Evolutionary conservation across 495 filamentous ascomycete species (phyloP).

Genomic region (Trichocladium uniseriatum): DNA sequence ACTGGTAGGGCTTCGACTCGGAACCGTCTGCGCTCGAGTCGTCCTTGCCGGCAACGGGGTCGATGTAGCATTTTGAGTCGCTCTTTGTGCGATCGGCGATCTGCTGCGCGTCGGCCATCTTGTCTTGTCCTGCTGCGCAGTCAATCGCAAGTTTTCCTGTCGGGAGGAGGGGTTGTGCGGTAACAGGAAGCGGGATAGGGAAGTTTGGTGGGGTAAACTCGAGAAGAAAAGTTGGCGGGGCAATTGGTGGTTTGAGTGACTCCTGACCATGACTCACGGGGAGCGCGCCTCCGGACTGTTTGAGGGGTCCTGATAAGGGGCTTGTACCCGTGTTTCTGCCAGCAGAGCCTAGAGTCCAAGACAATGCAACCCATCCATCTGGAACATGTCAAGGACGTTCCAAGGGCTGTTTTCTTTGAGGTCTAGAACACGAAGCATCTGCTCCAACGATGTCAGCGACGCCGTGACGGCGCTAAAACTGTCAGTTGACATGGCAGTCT

Average conservation of each 20-base stretch:
- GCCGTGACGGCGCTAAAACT: no score
- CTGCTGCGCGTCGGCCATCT: constrained; percentile 31
- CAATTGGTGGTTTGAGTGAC: constrained; percentile 8
- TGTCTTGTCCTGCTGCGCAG: constrained; percentile 8
- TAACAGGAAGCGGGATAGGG: background rate
- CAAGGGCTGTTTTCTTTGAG: no score
- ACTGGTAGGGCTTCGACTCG: constrained; percentile 68
- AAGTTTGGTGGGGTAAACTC: constrained; percentile 13
- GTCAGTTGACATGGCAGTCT: no score
- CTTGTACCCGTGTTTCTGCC: background rate
- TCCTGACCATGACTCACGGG: constrained; percentile 11
- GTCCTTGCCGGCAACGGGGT: constrained; percentile 70
- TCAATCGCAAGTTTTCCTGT: constrained; percentile 11
- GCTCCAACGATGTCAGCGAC: no score
- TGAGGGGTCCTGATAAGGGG: constrained; percentile 1
- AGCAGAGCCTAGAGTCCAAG: no score
- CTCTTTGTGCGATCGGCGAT: constrained; percentile 36
- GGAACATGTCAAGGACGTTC: background rate
- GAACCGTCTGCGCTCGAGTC: constrained; percentile 54
- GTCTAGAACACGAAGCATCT: no score
- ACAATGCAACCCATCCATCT: background rate
- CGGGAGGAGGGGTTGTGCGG: constrained; percentile 8
- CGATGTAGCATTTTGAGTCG: constrained; percentile 59
- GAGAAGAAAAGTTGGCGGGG: constrained; percentile 23
- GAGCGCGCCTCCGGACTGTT: background rate